phyloP scores from a whole-genome alignment of 2,329 filamentous ascomycete genomes.

The Gnomoniopsis sp. region DNA sequence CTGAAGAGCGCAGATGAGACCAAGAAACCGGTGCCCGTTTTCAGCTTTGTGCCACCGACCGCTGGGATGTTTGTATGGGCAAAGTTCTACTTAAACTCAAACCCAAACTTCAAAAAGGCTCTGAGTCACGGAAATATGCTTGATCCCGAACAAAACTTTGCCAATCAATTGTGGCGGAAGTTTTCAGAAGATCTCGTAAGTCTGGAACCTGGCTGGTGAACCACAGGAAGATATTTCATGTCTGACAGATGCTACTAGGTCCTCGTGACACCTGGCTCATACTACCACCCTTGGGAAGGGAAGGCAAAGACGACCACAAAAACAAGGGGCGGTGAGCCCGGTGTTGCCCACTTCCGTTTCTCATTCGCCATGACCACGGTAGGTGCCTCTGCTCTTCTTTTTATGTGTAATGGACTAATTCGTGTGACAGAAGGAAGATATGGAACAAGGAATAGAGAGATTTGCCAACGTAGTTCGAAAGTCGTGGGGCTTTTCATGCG shows the following conservation, averaged over 20 bases:
- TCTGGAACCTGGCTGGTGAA: not conserved
- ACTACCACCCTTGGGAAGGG: slow-evolving; percentile 31
- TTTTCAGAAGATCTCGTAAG: slow-evolving; percentile 22
- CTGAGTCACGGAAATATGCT: slow-evolving; percentile 16
- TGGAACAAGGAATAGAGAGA: not conserved
- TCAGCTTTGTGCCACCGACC: slow-evolving; percentile 27
- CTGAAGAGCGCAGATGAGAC: not conserved
- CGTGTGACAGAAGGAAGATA: not conserved
- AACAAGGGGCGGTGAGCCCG: slow-evolving; percentile 22
- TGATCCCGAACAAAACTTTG: slow-evolving; percentile 25
- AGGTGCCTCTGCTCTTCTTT: slow-evolving; percentile 5
- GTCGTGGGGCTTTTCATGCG: not conserved
- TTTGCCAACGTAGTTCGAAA: not conserved
- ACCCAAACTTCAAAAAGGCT: slow-evolving; percentile 19
- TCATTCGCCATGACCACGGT: slow-evolving; percentile 28
- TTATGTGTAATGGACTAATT: not conserved
- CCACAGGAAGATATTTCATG: not conserved
- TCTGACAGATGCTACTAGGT: slow-evolving; percentile 17
- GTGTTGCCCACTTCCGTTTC: slow-evolving; percentile 25
- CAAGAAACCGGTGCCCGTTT: slow-evolving; percentile 20
- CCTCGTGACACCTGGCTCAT: slow-evolving; percentile 28
- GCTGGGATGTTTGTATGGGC: slow-evolving; percentile 32
- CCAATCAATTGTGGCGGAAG: slow-evolving; percentile 19
- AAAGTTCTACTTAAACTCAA: slow-evolving; percentile 25
- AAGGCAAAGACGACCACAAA: slow-evolving; percentile 23